Base-by-base conservation (phyloP, 805 yeast species). In the Metschnikowia hibisci region DNA sequence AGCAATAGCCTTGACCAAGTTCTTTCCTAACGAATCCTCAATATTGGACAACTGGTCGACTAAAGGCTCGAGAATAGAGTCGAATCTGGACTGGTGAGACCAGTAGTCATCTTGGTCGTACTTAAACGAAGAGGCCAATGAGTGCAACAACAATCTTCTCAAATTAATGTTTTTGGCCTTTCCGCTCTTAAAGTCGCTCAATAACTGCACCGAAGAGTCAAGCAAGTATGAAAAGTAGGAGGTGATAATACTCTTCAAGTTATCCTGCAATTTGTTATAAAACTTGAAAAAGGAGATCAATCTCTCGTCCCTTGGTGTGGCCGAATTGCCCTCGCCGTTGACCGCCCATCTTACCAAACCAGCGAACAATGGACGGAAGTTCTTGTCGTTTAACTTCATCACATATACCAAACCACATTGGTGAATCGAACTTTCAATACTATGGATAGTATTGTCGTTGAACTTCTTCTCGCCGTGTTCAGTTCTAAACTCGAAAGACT, bases 91-190 rank as follows among this genome's bases (percentile, higher is more conserved):
- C 41, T 83, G 84, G 34, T 88, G 80, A 45, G 85, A 83, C 99
- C 99, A 93, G 68, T 87, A 93, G 57, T 93, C 99, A 55, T 86
- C 96, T 58, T 83, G 87, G 58, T 91, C 97, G 57, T 81, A 84
- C 56, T 82, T 86, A 71, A 93, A 89, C 1, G 96, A 84, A 1
- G 87, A 75, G 0, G 82, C 78, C 50, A 93, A 67, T 0, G 96
- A 81, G 50, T 78, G 81, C 41, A 89, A 67, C 15, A 90, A 63
- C 32, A 87, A 65, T 66, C 96, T 81, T 65, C 88, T 82, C 53
- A 89, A 69, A 49, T 80, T 78, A 36, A 74, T 63, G 26, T 69
- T 67, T 2, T 45, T 57, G 22, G 77, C 45, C 11, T 70, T 70
- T 14, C 71, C 73, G 1, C 57, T 53, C 11, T 72, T 58, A 52